Conservation (phyloP, 345 rosid genomes). For the Psidium friedrichsthalianum region DNA sequence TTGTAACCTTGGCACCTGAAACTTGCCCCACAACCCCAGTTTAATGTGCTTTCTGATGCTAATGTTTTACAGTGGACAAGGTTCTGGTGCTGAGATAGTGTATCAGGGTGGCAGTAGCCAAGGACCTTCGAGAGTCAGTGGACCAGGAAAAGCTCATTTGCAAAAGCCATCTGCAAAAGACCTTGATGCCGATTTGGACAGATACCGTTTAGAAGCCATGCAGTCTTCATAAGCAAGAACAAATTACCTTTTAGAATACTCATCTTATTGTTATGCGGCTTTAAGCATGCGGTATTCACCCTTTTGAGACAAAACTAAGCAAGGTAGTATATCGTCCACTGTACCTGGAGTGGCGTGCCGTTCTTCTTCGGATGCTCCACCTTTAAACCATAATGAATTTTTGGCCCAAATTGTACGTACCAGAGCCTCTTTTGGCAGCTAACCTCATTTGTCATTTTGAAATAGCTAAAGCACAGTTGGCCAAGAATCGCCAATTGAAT, state of each 20-base stretch:
- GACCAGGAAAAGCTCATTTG: conserved; percentile 7
- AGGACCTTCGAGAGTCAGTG: conserved; percentile 5
- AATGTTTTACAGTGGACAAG: conserved; percentile 4
- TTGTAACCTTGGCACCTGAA: neutral
- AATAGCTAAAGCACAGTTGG: neutral
- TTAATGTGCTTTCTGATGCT: neutral
- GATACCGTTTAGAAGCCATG: conserved; percentile 32
- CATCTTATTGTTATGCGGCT: neutral
- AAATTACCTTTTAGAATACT: neutral
- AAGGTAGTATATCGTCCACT: neutral
- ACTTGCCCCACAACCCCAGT: neutral
- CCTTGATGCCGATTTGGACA: conserved; percentile 60
- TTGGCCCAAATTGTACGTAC: neutral
- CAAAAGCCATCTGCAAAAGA: conserved; percentile 35
- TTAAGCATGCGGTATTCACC: neutral
- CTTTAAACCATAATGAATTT: neutral
- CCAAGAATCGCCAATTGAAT: neutral
- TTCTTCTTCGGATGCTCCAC: neutral
- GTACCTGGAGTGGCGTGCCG: neutral
- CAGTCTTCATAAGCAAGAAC: neutral
- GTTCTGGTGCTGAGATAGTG: conserved; percentile 8
- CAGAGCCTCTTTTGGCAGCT: neutral
- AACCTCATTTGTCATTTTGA: neutral
- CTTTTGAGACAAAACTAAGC: neutral
- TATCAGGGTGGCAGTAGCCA: conserved; percentile 9